These are phyloP conservation scores for Mariannaea elegans DNA, from an alignment of 2,329 filamentous ascomycete genomes.

Conservation along the genomic window DNA sequence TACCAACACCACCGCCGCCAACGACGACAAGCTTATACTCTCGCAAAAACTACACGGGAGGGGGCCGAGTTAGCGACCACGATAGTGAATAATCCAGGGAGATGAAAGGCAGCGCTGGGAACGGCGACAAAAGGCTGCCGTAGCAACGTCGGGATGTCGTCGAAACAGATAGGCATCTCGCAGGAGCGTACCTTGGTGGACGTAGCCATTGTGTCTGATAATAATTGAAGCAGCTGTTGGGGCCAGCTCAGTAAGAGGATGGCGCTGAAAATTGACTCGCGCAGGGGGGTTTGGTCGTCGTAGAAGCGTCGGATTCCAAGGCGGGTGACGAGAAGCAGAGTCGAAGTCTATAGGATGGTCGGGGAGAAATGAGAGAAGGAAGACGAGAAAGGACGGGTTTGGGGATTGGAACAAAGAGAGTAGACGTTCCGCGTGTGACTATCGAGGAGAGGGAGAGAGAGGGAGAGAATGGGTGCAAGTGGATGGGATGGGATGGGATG, in stretches of 20 bases:
- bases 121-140: not conserved
- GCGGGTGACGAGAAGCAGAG: slow-evolving; percentile 22
- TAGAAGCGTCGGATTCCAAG: slow-evolving; percentile 26
- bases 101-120: not conserved
- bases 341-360: slow-evolving; percentile 5
- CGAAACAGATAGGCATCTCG: not conserved
- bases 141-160: not conserved
- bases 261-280: slow-evolving; percentile 31
- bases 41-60: slow-evolving; percentile 73
- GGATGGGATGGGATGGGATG: slow-evolving; percentile 18
- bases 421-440: slow-evolving; percentile 19
- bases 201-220: slow-evolving; percentile 44
- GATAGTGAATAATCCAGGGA: not conserved
- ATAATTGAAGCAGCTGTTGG: slow-evolving; percentile 30
- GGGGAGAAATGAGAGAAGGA: slow-evolving; percentile 5
- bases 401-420: slow-evolving; percentile 23
- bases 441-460: slow-evolving; percentile 13
- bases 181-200: slow-evolving; percentile 46
- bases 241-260: slow-evolving; percentile 26
- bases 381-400: slow-evolving; percentile 11
- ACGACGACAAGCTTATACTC: slow-evolving; percentile 98
- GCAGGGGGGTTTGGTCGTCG: slow-evolving; percentile 26
- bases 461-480: slow-evolving; percentile 9
- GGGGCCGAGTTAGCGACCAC: slow-evolving; percentile 26
- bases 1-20: slow-evolving; percentile 97